Base-by-base conservation (phyloP, 768 basidiomycete genomes). In the Hygrophoropsis aurantiaca region DNA sequence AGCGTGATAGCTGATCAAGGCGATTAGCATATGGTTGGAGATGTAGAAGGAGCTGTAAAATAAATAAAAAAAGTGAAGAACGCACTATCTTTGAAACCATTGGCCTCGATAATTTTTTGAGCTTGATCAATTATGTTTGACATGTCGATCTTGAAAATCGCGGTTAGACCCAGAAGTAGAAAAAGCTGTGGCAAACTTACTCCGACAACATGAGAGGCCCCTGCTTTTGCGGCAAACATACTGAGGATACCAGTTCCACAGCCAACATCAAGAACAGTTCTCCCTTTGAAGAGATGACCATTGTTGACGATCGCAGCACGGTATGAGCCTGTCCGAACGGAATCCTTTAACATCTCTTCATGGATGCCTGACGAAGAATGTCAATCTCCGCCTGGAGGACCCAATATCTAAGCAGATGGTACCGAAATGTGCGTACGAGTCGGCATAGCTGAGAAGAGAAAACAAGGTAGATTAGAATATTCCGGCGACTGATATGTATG, bases 101-200 rank as follows among this genome's bases (percentile, higher is more conserved):
- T 99, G 13, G 90, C 89, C 58, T 93, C 87, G 55, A 98, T 84
- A 54, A 99, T 99, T 70, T 92, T 95, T 74, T 87, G 82, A 3
- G 97, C 97, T 73, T 98, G 95, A 74, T 98, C 97, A 68, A 98
- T 90, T 71, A 99, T 99, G 73, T 99, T 99, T 48, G 94, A 97
- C 97, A 99, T 99, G 74, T 99, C 97, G 69, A 99, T 94, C 91
- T 94, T 40, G 38, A 37, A 49, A 41, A 37, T 40, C 19, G 56
- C 46, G 42, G 57, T 54, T 42, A 61, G 48, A n/a, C 23, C 48
- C 18, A 39, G 5, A 40, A 48, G 36, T 30, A 39, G 23, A 49
- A 39, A 18, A 38, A 55, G 18, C 24, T 40, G 42, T 42, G 37
- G 35, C 40, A 43, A 18, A 71, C 87, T 59, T 58, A 94, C 90